Evolutionary conservation across 352 stramenopile species (phyloP).

Genomic region (Lagenidium giganteum): DNA sequence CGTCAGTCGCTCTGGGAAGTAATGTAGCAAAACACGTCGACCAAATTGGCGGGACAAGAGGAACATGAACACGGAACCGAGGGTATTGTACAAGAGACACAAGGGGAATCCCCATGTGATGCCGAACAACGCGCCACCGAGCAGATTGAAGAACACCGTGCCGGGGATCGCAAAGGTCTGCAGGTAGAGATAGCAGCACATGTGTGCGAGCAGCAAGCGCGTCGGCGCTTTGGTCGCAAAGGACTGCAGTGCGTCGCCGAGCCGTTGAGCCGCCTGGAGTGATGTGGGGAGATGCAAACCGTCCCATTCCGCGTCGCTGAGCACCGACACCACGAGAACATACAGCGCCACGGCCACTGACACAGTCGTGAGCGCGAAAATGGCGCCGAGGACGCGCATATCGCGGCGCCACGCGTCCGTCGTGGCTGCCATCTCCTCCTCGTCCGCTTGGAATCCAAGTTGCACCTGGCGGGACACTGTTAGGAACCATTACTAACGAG

Average conservation of each 20-base stretch:
- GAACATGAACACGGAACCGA: constrained; percentile 76
- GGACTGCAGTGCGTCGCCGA: constrained; percentile 56
- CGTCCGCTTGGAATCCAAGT: too few relatives aligned
- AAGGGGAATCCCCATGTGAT: constrained; percentile 65
- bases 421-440: background rate
- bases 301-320: constrained; percentile 49
- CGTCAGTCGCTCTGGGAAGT: constrained; percentile 47
- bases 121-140: constrained; percentile 69
- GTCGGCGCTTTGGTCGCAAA: constrained; percentile 33
- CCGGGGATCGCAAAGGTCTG: constrained; percentile 79
- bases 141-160: constrained; percentile 77
- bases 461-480: too few relatives aligned
- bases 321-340: constrained; percentile 42
- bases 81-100: constrained; percentile 76
- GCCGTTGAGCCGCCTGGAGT: constrained; percentile 48
- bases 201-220: constrained; percentile 59
- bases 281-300: constrained; percentile 54
- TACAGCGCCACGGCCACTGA: constrained; percentile 37
- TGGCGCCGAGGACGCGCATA: constrained; percentile 34
- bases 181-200: constrained; percentile 69
- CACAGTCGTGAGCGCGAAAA: constrained; percentile 31
- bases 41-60: constrained; percentile 58
- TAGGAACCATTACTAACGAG: too few relatives aligned
- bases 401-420: constrained; percentile 39
- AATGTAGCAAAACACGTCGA: constrained; percentile 37